Evolutionary conservation across 768 basidiomycete genomes (phyloP), one percentile per base, ranked within the genome.

Genomic region (Lentinula raphanica): DNA sequence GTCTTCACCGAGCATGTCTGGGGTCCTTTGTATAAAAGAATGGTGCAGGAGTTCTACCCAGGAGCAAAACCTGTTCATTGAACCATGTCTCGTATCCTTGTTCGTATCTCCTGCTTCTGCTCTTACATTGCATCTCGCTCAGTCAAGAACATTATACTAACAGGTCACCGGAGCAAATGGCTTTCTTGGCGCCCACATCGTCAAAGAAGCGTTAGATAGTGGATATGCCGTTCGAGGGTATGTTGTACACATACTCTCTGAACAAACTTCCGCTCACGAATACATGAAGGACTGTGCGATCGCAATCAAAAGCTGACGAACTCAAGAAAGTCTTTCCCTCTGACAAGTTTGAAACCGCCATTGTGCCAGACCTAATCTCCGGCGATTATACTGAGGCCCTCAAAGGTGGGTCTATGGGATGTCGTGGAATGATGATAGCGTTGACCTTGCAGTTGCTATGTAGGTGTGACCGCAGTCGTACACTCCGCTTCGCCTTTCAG

Each of bases 341-440:
- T 23, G 42, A 53, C n/a, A 46, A 49, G 21, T 62, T 62, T 45
- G 60, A 62, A 11, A 49, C 60, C 32, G 46, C 25, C 7, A 19
- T 59, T 36, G 58, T 62, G 19, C 51, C 58, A 8, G 58, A 62
- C 40, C 40, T 59, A 5, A 45, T 53, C n/a, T 21, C 31, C 12
- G 54, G 49, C 17, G 59, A 56, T 31, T 78, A 77, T 60, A 74
- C 78, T 58, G 73, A 76, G 36, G 76, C 73, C 11, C 70, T 78
- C 59, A 73, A 76, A 66, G 76, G 72, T 12, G 70, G 75, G 19
- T 68, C 8, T 11, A 31, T 17, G 11, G 9, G 17, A 3, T 5
- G 0, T n/a, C 9, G 23, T 40, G 23, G 11, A 3, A 6, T 15
- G 15, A 21, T 31, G 17, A 2, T 3, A n/a, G 9, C 48, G 27